Evolutionary conservation across 257 asterid genomes (phyloP).

Genomic region (Cinchona pubescens): DNA sequence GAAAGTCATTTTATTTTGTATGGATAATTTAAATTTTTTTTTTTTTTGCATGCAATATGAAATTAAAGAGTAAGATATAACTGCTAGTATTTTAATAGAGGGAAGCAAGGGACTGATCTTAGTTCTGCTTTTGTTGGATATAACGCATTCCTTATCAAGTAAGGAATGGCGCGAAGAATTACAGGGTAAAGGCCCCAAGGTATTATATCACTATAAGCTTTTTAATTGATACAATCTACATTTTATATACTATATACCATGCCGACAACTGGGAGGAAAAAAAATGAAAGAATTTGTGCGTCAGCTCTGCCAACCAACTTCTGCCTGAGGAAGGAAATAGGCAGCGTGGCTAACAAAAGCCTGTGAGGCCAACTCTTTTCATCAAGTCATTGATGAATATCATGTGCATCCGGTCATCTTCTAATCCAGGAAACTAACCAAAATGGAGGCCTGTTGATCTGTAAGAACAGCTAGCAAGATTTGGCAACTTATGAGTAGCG

Average conservation of each 20-base stretch:
- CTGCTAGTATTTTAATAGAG: too few species aligned
- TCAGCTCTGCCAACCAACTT: slow-evolving; percentile 9
- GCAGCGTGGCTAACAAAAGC: not conserved
- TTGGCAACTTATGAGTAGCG: slow-evolving; percentile 68
- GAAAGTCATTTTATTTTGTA: too few species aligned
- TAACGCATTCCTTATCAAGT: not conserved
- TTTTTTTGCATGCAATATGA: too few species aligned
- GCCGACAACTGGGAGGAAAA: slow-evolving; percentile 17
- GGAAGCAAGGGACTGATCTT: too few species aligned
- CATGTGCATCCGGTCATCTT: not conserved
- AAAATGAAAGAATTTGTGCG: slow-evolving; percentile 41
- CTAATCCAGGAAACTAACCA: slow-evolving; percentile 43
- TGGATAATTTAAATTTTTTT: too few species aligned
- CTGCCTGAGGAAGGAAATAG: not conserved
- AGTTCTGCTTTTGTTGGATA: too few species aligned
- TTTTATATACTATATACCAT: slow-evolving; percentile 8
- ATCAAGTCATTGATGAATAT: not conserved
- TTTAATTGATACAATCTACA: slow-evolving; percentile 11
- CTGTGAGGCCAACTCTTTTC: not conserved
- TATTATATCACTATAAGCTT: slow-evolving; percentile 9
- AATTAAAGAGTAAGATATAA: too few species aligned
- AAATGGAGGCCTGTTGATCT: slow-evolving; percentile 78
- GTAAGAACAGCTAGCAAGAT: slow-evolving; percentile 56
- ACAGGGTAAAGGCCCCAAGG: slow-evolving; percentile 5
- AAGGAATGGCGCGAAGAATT: slow-evolving; percentile 7